Evolutionary conservation across 345 rosid genomes (phyloP), one percentile per base, ranked within the genome.

Genomic region (Rhodomyrtus tomentosa): DNA sequence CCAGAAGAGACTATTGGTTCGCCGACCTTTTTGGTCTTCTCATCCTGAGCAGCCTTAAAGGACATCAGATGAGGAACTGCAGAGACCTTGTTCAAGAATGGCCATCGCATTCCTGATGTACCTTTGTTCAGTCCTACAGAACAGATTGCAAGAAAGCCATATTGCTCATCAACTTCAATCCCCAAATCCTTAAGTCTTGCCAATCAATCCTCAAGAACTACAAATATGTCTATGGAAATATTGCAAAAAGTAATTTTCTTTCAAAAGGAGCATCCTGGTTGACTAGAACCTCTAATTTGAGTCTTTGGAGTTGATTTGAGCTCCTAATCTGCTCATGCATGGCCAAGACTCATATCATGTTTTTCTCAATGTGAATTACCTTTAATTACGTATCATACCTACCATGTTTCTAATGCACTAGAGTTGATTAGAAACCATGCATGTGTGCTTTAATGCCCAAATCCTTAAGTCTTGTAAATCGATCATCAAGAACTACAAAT

Each of bases 41-140:
- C 91, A 56, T 89, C 95, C 84, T 86, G 93, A 86, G 86, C 80
- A 87, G 84, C 87, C 88, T 87, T 89, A 36, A 92, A 87, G 45
- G 88, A 84, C 91, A 88, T 89, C 82, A 84, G 59, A 8, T 89
- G 90, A 80, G 91, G 86, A 86, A 87, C 85, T 48, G 91, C 87
- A 80, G 91, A 87, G 79, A 88, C 88, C 88, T 90, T 89, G 87
- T 86, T 88, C 56, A 86, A 53, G 84, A 89, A 90, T 55, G 95
- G 90, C 95, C 93, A 89, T 45, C 84, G 92, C 11, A 85, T 82
- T 54, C 72, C 83, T 53, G 76, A 32, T 62, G 76, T 16, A 62
- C 42, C 76, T 32, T 32, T 32, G 76, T 32, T 16, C 42, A 18
- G 36, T 62, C 24, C 76, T 62, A 62, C 76, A 62, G 76, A 62